Conservation (phyloP, 306 rosid species). For the Echinosophora koreensis region DNA sequence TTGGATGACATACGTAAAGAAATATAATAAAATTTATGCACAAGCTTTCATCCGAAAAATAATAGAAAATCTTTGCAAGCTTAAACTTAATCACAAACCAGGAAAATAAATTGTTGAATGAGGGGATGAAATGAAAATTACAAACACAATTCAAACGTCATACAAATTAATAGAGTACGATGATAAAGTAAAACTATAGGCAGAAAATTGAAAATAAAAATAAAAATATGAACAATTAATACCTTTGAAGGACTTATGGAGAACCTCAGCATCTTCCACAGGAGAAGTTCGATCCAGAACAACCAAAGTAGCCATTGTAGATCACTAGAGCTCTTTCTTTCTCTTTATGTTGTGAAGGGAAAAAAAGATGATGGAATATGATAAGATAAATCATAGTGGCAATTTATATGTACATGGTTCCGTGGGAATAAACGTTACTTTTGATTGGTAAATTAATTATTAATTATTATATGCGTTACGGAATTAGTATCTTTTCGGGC, state of each 20-base stretch:
- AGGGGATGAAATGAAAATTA: neutral
- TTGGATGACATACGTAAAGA: neutral
- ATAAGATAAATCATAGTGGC: neutral
- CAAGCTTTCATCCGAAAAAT: neutral
- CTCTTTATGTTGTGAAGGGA: neutral
- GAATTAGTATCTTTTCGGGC: neutral
- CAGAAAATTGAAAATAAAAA: neutral
- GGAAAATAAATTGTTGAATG: neutral
- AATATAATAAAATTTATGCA: neutral
- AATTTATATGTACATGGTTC: conserved; percentile 15
- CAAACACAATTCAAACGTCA: neutral
- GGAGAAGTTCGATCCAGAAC: conserved; percentile 44
- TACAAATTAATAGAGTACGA: too few species aligned
- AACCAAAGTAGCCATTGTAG: conserved; percentile 55
- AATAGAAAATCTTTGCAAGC: neutral
- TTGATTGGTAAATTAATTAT: conserved; percentile 4
- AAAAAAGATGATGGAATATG: neutral
- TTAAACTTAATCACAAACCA: neutral
- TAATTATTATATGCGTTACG: neutral
- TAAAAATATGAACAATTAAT: neutral
- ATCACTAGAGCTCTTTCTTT: neutral
- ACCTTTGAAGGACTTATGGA: conserved; percentile 63
- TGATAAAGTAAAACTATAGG: neutral
- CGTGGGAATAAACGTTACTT: conserved; percentile 46
- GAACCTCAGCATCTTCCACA: conserved; percentile 64